Conservation (phyloP, 2,329 filamentous ascomycete species). For the Nannizziopsis barbatae region DNA sequence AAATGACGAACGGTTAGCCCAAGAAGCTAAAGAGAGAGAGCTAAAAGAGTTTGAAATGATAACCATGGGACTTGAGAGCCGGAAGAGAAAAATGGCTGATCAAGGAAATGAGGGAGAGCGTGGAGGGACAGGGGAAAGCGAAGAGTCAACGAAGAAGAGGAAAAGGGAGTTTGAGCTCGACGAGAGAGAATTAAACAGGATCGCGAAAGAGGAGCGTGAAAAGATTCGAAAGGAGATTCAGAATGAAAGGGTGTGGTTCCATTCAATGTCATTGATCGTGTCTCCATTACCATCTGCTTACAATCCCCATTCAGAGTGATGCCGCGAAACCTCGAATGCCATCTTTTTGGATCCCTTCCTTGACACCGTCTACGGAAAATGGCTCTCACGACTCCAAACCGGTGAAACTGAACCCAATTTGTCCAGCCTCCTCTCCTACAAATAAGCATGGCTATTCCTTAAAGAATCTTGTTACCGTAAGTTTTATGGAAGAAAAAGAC, state of each 20-base stretch:
- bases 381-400: conserved; percentile 49
- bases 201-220: conserved; percentile 57
- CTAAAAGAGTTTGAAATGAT: conserved; percentile 74
- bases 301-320: conserved; percentile 28
- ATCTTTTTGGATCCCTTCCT: conserved; percentile 85
- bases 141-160: conserved; percentile 40
- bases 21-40: conserved; percentile 58
- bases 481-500: conserved; percentile 62
- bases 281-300: background rate
- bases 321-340: conserved; percentile 58
- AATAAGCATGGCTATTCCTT: conserved; percentile 64
- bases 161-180: conserved; percentile 76
- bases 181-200: conserved; percentile 60
- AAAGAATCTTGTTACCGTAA: conserved; percentile 62
- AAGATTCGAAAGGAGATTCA: conserved; percentile 61
- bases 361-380: conserved; percentile 56
- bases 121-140: conserved; percentile 27
- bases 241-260: conserved; percentile 51
- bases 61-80: conserved; percentile 53
- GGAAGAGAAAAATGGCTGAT: conserved; percentile 24
- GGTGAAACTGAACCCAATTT: conserved; percentile 58
- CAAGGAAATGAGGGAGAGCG: conserved; percentile 22
- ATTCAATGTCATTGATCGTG: background rate
- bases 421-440: conserved; percentile 59
- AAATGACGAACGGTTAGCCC: conserved; percentile 49